Percentiles rank a stretch among this genome's conserved stretches.
phyloP scores from a whole-genome alignment of 2,329 filamentous ascomycete genomes.

The Cladosporium sp. region DNA sequence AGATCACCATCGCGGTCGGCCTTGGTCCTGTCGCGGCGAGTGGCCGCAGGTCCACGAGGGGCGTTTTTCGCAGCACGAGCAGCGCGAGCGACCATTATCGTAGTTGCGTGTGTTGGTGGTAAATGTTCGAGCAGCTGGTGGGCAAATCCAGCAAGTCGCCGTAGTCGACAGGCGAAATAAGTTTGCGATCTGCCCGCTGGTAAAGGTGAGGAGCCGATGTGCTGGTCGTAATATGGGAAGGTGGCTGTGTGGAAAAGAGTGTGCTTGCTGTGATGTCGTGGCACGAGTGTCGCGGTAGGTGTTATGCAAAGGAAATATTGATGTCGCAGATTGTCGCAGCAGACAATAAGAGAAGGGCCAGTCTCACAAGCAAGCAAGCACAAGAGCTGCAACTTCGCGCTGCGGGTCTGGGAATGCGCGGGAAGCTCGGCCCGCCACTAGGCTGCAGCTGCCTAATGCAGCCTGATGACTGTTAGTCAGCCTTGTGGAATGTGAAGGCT shows the following conservation, averaged over 20 bases:
- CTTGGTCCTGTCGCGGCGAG: slow-evolving; percentile 22
- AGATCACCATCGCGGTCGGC: slow-evolving; percentile 62
- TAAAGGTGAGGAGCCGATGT: not conserved
- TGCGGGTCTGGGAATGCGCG: not conserved
- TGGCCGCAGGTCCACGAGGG: slow-evolving; percentile 25
- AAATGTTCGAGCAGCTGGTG: not conserved
- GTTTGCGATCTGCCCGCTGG: slow-evolving; percentile 3
- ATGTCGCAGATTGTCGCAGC: slow-evolving; percentile 8
- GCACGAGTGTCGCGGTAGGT: not conserved
- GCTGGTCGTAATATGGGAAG: not conserved
- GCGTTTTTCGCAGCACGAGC: slow-evolving; percentile 20
- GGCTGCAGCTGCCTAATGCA: not conserved
- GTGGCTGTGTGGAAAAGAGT: not conserved
- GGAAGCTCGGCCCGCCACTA: slow-evolving; percentile 3
- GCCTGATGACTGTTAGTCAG: not conserved
- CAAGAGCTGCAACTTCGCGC: slow-evolving; percentile 7
- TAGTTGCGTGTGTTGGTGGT: not conserved
- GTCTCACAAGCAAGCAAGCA: slow-evolving; percentile 3
- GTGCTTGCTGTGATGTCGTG: slow-evolving; percentile 5
- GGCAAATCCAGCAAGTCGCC: slow-evolving; percentile 9
- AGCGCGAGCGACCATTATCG: slow-evolving; percentile 24
- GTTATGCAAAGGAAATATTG: slow-evolving; percentile 11
- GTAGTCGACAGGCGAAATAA: not conserved
- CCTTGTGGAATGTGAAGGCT: not conserved
- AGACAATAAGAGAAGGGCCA: slow-evolving; percentile 8